Evolutionary conservation across 495 filamentous ascomycete genomes (phyloP).

Genomic region (Letharia lupina): DNA sequence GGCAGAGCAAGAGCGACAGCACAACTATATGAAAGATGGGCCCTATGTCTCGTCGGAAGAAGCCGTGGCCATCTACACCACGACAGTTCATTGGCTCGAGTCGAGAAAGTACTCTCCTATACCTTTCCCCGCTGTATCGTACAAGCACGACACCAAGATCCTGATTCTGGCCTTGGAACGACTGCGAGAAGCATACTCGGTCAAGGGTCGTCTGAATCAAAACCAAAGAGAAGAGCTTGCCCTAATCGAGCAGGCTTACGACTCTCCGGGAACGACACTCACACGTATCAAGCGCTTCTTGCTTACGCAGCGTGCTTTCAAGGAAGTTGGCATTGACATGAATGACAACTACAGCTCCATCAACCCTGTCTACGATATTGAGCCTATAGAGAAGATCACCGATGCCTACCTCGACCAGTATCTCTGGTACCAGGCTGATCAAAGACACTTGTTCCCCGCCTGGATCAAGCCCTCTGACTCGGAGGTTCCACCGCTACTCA

Average conservation of each 20-base stretch:
- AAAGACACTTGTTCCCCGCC: conserved; percentile 92
- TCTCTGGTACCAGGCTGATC: conserved; percentile 98
- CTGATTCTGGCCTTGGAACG: conserved; percentile 93
- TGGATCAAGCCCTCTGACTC: conserved; percentile 99
- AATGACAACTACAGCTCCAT: conserved; percentile 99
- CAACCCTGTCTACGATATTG: conserved; percentile 98
- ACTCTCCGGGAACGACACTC: conserved; percentile 91
- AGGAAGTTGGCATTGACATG: conserved; percentile 99
- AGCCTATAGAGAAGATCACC: conserved; percentile 99
- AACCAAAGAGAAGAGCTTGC: conserved; percentile 96
- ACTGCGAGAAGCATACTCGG: conserved; percentile 91
- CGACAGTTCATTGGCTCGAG: conserved; percentile 98
- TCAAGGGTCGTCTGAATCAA: conserved; percentile 95
- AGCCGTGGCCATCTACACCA: conserved; percentile 97
- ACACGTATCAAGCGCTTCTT: conserved; percentile 97
- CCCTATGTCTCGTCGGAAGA: conserved; percentile 98
- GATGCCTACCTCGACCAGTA: conserved; percentile 99
- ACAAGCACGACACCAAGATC: conserved; percentile 99
- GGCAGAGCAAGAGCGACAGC: conserved; percentile 95
- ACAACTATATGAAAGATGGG: conserved; percentile 99
- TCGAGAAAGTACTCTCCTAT: conserved; percentile 97
- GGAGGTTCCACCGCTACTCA: conserved; percentile 91
- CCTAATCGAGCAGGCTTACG: conserved; percentile 96
- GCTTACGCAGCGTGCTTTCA: conserved; percentile 94
- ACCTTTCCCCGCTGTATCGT: conserved; percentile 97